A percentile compares a stretch with the other conserved stretches of the same genome.
Evolutionary conservation across 2,329 filamentous ascomycete genomes (phyloP).

Genomic region (Aspergillus quadricinctus): DNA sequence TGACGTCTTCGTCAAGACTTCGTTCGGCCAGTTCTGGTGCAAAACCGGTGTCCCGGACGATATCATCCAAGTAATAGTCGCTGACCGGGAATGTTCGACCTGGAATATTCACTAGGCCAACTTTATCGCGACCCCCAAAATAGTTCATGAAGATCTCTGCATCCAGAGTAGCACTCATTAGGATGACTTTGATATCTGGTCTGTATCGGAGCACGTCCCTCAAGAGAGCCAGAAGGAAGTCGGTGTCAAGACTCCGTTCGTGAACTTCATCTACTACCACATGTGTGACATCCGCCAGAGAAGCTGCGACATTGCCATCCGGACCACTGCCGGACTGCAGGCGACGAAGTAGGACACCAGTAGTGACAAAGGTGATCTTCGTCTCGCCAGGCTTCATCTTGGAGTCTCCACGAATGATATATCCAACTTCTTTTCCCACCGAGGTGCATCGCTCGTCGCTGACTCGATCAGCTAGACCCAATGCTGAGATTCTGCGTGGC

Average conservation of each 20-base stretch:
- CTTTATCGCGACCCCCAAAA: slow-evolving; percentile 66
- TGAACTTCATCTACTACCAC: slow-evolving; percentile 96
- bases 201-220: slow-evolving; percentile 72
- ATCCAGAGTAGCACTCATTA: slow-evolving; percentile 96
- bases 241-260: slow-evolving; percentile 89
- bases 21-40: slow-evolving; percentile 36
- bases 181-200: slow-evolving; percentile 78
- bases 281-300: slow-evolving; percentile 85
- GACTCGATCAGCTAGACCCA: slow-evolving; percentile 90
- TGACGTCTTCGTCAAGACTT: slow-evolving; percentile 31
- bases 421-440: slow-evolving; percentile 86
- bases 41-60: slow-evolving; percentile 75
- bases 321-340: slow-evolving; percentile 85
- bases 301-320: slow-evolving; percentile 72
- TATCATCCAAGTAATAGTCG: slow-evolving; percentile 85
- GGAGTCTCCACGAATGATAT: slow-evolving; percentile 85
- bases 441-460: slow-evolving; percentile 80
- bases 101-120: slow-evolving; percentile 79
- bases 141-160: slow-evolving; percentile 80
- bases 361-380: slow-evolving; percentile 92
- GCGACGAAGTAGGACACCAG: slow-evolving; percentile 82
- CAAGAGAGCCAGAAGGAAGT: slow-evolving; percentile 84
- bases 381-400: slow-evolving; percentile 67
- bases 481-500: slow-evolving; percentile 86
- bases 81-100: slow-evolving; percentile 86